A percentile compares a stretch with the other conserved stretches of the same genome.
Evolutionary conservation across 768 basidiomycete species (phyloP).

Genomic region (Boletus rubroflammeus): DNA sequence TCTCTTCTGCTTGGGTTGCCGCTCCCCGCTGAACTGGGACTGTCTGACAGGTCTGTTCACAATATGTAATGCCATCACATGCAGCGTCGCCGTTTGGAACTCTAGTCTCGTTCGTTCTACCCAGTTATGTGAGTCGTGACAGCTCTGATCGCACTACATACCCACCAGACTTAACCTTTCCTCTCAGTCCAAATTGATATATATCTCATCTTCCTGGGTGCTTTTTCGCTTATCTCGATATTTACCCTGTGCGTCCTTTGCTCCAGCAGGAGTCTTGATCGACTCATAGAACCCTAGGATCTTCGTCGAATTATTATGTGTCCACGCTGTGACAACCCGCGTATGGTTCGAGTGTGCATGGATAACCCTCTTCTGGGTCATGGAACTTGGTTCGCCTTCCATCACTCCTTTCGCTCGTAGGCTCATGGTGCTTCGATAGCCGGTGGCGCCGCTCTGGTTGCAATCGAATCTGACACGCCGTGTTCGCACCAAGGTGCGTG

Average conservation of each 20-base stretch:
- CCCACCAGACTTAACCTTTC: constrained; percentile 8
- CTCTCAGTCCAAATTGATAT: constrained; percentile 46
- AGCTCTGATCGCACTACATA: not conserved
- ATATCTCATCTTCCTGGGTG: constrained; percentile 59
- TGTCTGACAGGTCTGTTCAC: constrained; percentile 49
- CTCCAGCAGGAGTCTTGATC: not conserved
- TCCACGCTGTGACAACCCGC: constrained; percentile 48
- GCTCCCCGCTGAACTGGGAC: not conserved
- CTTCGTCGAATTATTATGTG: constrained; percentile 55
- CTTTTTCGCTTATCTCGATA: constrained; percentile 52
- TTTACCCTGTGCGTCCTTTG: constrained; percentile 51
- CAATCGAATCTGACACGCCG: constrained; percentile 32
- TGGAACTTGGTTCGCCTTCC: constrained; percentile 54
- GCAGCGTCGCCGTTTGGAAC: constrained; percentile 70
- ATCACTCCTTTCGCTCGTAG: not conserved
- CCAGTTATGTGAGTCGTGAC: constrained; percentile 38
- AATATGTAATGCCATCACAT: constrained; percentile 60
- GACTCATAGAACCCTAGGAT: constrained; percentile 34
- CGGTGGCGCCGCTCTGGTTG: constrained; percentile 49
- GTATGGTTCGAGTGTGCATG: constrained; percentile 73
- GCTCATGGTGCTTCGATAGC: constrained; percentile 33
- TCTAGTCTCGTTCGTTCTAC: constrained; percentile 43
- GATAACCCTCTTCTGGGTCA: constrained; percentile 52
- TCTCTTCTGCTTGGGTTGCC: not conserved
- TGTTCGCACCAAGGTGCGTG: constrained; percentile 35